These are phyloP conservation scores for Hippophae rhamnoides DNA, from an alignment of 306 rosid species.

Conservation along the genomic window DNA sequence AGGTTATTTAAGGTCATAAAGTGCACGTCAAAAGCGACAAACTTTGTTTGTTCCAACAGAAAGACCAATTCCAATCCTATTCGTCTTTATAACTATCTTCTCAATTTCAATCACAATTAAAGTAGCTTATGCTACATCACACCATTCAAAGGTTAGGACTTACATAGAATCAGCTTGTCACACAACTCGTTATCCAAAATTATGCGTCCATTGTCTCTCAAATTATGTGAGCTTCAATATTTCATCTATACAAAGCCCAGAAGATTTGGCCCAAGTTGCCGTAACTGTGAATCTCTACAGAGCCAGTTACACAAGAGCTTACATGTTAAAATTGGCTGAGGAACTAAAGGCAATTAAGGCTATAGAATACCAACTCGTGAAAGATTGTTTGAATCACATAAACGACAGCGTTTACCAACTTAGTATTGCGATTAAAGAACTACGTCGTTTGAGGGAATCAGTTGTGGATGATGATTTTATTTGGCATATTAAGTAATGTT, in stretches of 20 bases:
- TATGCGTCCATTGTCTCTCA: constrained; percentile 34
- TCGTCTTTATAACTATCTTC: constrained; percentile 9
- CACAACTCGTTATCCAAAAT: constrained; percentile 30
- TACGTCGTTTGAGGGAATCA: constrained; percentile 11
- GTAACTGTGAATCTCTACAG: constrained; percentile 40
- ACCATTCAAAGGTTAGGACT: constrained; percentile 14
- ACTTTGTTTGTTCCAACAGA: too few species aligned
- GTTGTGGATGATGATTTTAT: constrained; percentile 18
- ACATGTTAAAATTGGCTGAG: constrained; percentile 24
- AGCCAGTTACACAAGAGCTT: constrained; percentile 29
- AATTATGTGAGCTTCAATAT: constrained; percentile 18
- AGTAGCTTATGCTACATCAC: constrained; percentile 7
- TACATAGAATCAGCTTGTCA: constrained; percentile 43
- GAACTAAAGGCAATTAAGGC: constrained; percentile 21
- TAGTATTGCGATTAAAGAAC: constrained; percentile 34
- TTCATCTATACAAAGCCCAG: constrained; percentile 21
- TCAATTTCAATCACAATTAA: constrained; percentile 7
- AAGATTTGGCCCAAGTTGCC: constrained; percentile 38
- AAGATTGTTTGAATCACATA: constrained; percentile 47
- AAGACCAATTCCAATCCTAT: background rate
- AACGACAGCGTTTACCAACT: constrained; percentile 47
- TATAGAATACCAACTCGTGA: constrained; percentile 22
- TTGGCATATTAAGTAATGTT: constrained; percentile 57
- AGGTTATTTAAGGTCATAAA: too few species aligned
- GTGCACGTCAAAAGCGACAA: too few species aligned